Conservation (phyloP, 768 basidiomycete species). For the Lactifluus volemus region DNA sequence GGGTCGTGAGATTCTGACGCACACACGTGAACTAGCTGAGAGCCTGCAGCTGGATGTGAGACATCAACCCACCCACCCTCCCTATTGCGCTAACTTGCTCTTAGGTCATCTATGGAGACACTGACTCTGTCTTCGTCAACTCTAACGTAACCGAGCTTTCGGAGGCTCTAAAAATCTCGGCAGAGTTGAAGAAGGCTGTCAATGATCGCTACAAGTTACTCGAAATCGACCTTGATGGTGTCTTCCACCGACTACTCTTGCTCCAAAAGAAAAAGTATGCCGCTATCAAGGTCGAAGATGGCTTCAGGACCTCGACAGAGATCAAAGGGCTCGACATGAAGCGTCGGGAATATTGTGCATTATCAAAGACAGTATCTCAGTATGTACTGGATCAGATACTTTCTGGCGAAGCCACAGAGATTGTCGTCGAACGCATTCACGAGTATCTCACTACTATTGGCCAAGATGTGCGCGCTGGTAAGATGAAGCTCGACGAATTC, state of each 20-base stretch:
- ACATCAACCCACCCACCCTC: background rate
- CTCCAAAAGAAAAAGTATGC: conserved; percentile 99
- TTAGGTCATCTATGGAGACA: conserved; percentile 98
- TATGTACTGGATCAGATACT: conserved; percentile 87
- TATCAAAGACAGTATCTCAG: conserved; percentile 93
- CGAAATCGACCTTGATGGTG: conserved; percentile 92
- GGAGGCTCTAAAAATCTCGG: conserved; percentile 86
- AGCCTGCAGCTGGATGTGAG: conserved; percentile 77
- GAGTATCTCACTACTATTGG: conserved; percentile 76
- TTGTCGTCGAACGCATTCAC: conserved; percentile 84
- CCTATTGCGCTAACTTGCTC: background rate
- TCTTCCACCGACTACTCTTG: conserved; percentile 87
- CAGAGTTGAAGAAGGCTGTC: conserved; percentile 89
- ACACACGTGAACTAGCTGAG: conserved; percentile 89
- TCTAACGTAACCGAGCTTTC: conserved; percentile 84
- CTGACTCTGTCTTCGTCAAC: conserved; percentile 98
- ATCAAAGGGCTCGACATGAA: conserved; percentile 99
- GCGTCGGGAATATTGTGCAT: conserved; percentile 83
- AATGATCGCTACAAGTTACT: conserved; percentile 93
- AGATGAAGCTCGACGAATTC: conserved; percentile 84
- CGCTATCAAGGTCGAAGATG: conserved; percentile 89
- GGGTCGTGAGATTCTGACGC: conserved; percentile 93
- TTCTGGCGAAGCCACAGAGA: conserved; percentile 85
- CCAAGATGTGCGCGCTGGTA: conserved; percentile 69
- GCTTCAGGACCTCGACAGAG: conserved; percentile 67